Evolutionary conservation across 352 stramenopile genomes (phyloP), one percentile per base, ranked within the genome.

Genomic region (Phytopythium vexans): DNA sequence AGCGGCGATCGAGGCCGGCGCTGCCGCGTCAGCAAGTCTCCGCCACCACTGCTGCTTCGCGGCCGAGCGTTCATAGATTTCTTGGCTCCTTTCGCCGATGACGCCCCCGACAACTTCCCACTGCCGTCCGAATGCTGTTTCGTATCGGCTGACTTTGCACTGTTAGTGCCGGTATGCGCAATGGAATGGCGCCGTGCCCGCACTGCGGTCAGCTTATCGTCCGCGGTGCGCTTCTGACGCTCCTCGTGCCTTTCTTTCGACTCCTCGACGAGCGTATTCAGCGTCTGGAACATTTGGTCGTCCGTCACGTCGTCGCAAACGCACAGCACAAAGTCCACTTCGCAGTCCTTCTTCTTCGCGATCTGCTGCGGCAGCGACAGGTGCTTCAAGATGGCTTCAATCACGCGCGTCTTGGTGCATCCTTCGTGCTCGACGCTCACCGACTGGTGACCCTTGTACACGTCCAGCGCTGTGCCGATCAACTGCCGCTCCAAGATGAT

Each of bases 221-320:
- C 56, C 2, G 61, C 66, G 33, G 72, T 66, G 4, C 56, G 42
- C 39, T 79, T 81, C 45, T 53, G 34, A 5, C 66, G 70, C 41
- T 75, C 73, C 40, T 86, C 74, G 34, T 89, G 75, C 16, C 80
- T 76, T 57, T 91, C 77, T 37, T 84, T 88, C 3, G 84, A 92
- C 38, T 93, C 85, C 1, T 62, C 63, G 27, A 87, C 61, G n/a
- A 94, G 63, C 27, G 78, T 71, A 46, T 91, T 88, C 43, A 96
- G 59, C 21, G 79, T 92, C 60, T 93, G 80, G 60, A 95, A 96
- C 86, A 96, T 95, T 70, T 96, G 86, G 52, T 96, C 86, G 51
- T 96, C 87, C 1, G 77, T 92, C 32, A 85, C 74, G 51, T 96
- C 87, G 56, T 96, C 87, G 52, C 87, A 92, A 37, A 96, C 86